These are phyloP conservation scores for Neopestalotiopsis sp. DNA, from an alignment of 2,329 filamentous ascomycete genomes.

Conservation along the genomic window DNA sequence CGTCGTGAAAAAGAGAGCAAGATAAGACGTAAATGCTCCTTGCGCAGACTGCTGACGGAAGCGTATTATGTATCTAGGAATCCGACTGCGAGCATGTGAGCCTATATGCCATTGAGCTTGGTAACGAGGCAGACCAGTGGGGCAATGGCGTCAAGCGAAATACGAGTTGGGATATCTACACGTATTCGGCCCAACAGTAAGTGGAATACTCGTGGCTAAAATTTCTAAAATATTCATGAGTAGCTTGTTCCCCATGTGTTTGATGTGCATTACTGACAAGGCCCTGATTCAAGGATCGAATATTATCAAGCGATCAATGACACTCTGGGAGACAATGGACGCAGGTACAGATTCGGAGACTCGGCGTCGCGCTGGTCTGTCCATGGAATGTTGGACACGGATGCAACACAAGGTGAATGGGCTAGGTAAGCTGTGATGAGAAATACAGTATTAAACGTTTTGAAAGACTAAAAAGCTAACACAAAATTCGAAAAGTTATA, in stretches of 20 bases:
- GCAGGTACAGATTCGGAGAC: conserved; percentile 4
- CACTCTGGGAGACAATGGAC: background rate
- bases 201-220: background rate
- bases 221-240: background rate
- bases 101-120: background rate
- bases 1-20: background rate
- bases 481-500: background rate
- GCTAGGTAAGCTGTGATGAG: background rate
- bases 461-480: background rate
- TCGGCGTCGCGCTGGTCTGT: background rate
- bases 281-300: background rate
- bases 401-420: background rate
- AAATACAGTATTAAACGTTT: background rate
- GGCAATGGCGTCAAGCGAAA: background rate
- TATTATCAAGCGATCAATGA: background rate
- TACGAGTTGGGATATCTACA: background rate
- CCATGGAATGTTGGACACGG: background rate
- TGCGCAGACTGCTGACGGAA: background rate
- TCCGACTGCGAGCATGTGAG: background rate
- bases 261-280: background rate
- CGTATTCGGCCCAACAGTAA: background rate
- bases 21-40: background rate
- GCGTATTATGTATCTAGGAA: background rate
- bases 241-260: background rate
- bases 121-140: conserved; percentile 3